A percentile compares a stretch with the other conserved stretches of the same genome.
Evolutionary conservation across 2,329 filamentous ascomycete species (phyloP).

Genomic region (Aspergillus sp.): DNA sequence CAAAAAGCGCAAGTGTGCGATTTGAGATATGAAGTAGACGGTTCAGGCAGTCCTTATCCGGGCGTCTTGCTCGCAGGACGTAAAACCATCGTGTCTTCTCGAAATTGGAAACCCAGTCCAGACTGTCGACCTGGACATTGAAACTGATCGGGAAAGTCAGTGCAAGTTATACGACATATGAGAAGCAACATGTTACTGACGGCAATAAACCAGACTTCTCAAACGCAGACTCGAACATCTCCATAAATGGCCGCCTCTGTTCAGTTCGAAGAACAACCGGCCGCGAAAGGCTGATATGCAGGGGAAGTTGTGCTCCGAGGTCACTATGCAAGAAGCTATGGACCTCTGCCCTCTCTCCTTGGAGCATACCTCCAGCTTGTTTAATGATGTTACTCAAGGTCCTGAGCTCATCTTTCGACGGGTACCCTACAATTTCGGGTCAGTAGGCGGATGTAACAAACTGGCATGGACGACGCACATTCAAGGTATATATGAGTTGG

Average conservation of each 20-base stretch:
- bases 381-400: constrained; percentile 32
- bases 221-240: constrained; percentile 52
- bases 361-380: constrained; percentile 39
- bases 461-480: constrained; percentile 56
- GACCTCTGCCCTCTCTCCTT: constrained; percentile 46
- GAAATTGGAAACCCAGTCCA: constrained; percentile 68
- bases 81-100: constrained; percentile 77
- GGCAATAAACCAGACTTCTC: constrained; percentile 42
- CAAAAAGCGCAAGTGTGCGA: constrained; percentile 56
- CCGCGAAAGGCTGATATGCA: constrained; percentile 89
- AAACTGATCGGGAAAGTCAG: constrained; percentile 45
- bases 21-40: constrained; percentile 69
- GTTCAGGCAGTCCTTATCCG: constrained; percentile 57
- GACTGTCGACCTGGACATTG: constrained; percentile 42
- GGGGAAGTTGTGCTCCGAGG: constrained; percentile 71
- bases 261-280: constrained; percentile 72
- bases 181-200: constrained; percentile 36
- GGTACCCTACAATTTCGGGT: constrained; percentile 38
- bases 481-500: constrained; percentile 90
- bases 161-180: background rate
- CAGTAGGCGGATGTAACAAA: constrained; percentile 2
- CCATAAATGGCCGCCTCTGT: constrained; percentile 69
- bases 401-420: constrained; percentile 35
- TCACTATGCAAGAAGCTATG: constrained; percentile 74
- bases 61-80: constrained; percentile 63